Evolutionary conservation across 2,329 filamentous ascomycete species (phyloP).

Genomic region (Fonsecaea monophora): DNA sequence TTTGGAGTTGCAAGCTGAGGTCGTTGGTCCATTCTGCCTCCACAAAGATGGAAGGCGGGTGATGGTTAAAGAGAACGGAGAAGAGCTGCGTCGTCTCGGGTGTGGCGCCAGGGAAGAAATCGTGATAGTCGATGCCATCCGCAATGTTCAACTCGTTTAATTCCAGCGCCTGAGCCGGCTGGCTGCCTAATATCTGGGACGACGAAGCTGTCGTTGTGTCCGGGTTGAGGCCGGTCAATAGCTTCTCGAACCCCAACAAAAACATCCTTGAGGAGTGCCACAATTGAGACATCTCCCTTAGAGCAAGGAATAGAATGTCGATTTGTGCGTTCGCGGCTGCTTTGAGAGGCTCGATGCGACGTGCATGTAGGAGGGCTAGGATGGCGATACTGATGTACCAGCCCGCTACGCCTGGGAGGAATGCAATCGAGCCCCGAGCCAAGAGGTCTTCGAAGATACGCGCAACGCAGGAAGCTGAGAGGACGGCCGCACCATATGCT

Average conservation of each 20-base stretch:
- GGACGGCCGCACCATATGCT: conserved; percentile 47
- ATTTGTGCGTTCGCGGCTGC: conserved; percentile 47
- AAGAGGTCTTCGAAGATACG: conserved; percentile 51
- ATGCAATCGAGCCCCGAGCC: conserved; percentile 42
- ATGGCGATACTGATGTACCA: conserved; percentile 55
- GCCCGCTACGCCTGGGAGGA: conserved; percentile 53
- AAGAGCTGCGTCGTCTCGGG: conserved; percentile 40
- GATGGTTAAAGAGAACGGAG: neutral
- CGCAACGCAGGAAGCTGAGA: conserved; percentile 51
- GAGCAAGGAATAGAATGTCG: conserved; percentile 44
- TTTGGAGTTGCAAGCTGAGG: neutral
- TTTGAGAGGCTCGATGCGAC: conserved; percentile 44
- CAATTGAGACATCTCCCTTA: conserved; percentile 47
- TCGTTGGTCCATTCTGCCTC: neutral
- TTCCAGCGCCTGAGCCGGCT: neutral
- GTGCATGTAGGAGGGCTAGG: conserved; percentile 51
- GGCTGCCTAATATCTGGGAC: neutral
- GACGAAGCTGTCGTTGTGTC: neutral
- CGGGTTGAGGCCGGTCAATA: neutral
- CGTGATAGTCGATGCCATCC: conserved; percentile 44
- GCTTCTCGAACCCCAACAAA: conserved; percentile 42
- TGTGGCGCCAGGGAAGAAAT: conserved; percentile 48
- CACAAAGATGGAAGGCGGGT: neutral
- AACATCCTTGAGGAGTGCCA: conserved; percentile 51
- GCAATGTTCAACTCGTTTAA: conserved; percentile 1